Evolutionary conservation across 2,329 filamentous ascomycete genomes (phyloP).

Genomic region (Monosporascus ibericus): DNA sequence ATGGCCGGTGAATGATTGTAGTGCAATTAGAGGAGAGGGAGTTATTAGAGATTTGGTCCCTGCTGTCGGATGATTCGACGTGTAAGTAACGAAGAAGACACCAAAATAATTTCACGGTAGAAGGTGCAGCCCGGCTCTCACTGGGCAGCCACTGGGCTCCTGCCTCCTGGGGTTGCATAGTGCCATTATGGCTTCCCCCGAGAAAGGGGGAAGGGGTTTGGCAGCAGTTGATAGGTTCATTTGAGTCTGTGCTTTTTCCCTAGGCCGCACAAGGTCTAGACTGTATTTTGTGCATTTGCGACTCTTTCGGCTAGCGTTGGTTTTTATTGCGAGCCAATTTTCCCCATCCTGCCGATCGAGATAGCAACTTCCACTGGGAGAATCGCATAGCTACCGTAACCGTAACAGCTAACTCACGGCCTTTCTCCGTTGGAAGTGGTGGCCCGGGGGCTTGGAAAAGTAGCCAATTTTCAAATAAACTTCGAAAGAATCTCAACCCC

Average conservation of each 20-base stretch:
- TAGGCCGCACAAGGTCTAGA: constrained; percentile 8
- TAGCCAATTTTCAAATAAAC: neutral
- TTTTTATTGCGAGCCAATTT: neutral
- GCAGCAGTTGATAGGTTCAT: constrained; percentile 19
- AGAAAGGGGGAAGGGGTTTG: constrained; percentile 22
- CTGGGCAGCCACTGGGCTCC: too few species aligned
- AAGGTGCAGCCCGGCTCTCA: constrained; percentile 13
- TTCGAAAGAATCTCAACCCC: neutral
- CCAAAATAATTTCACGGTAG: constrained; percentile 42
- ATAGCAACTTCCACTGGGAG: neutral
- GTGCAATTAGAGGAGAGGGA: constrained; percentile 5
- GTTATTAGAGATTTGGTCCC: neutral
- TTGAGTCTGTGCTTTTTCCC: constrained; percentile 13
- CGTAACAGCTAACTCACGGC: neutral
- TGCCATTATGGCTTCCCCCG: constrained; percentile 1
- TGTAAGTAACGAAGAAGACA: neutral
- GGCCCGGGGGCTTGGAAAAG: neutral
- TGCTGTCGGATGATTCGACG: neutral
- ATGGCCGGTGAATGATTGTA: constrained; percentile 10
- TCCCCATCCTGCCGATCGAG: neutral
- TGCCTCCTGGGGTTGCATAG: neutral
- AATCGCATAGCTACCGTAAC: neutral
- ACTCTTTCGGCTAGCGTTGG: neutral
- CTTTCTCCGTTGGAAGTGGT: neutral
- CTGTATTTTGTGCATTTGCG: neutral